Conservation (phyloP, 805 yeast species). For the Lipomyces orientalis region DNA sequence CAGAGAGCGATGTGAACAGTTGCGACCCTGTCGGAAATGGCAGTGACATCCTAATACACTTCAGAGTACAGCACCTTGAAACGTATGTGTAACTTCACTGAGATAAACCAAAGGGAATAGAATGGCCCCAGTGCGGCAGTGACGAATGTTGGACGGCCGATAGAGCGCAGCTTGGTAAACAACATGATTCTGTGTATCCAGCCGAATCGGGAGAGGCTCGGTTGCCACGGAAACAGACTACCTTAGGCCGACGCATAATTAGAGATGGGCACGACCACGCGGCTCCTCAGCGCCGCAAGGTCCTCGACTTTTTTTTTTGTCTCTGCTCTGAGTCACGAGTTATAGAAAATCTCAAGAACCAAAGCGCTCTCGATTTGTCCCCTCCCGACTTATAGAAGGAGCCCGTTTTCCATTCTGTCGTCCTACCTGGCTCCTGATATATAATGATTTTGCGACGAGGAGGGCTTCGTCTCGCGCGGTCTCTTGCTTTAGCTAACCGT, state of each 20-base stretch:
- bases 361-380: too few relatives aligned
- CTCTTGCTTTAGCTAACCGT: not conserved
- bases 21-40: conserved; percentile 6
- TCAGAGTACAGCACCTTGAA: not conserved
- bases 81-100: not conserved
- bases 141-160: not conserved
- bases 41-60: conserved; percentile 6
- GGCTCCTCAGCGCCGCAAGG: not conserved
- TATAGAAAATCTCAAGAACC: too few relatives aligned
- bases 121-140: not conserved
- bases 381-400: too few relatives aligned
- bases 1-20: not conserved
- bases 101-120: not conserved
- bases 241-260: too few relatives aligned
- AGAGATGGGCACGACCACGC: not conserved
- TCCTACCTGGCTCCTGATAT: not conserved
- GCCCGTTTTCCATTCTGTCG: not conserved
- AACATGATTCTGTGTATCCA: not conserved
- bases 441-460: conserved; percentile 8
- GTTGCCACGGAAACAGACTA: conserved; percentile 3
- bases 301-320: too few relatives aligned
- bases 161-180: not conserved
- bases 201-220: not conserved
- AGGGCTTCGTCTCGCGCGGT: conserved; percentile 2
- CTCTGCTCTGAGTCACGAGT: too few relatives aligned